Percentiles rank a stretch among this genome's conserved stretches.
Evolutionary conservation across 2,329 filamentous ascomycete genomes (phyloP).

Genomic region (Sporothrix humicola): DNA sequence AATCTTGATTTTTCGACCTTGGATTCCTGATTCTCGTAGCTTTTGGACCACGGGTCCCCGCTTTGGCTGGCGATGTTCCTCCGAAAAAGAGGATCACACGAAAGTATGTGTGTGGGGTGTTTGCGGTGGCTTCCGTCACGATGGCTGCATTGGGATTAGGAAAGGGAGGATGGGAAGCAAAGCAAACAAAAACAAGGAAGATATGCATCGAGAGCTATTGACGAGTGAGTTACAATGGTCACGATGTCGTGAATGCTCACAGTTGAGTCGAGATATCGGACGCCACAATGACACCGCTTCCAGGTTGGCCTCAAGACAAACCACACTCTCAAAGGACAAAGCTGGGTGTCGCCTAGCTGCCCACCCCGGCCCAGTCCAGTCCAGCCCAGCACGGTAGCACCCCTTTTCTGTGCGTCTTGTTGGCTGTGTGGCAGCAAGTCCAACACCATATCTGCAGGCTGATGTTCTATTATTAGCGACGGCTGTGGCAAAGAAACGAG

Average conservation of each 20-base stretch:
- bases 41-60: not conserved
- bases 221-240: not conserved
- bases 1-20: not conserved
- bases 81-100: not conserved
- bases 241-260: not conserved
- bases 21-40: not conserved
- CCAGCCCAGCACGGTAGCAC: slow-evolving; percentile 7
- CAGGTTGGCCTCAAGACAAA: not conserved
- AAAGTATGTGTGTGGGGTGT: not conserved
- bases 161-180: not conserved
- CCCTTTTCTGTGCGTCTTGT: slow-evolving; percentile 18
- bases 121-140: not conserved
- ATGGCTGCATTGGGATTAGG: not conserved
- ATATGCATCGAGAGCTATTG: not conserved
- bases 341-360: slow-evolving; percentile 1
- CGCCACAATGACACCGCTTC: not conserved
- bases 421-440: not conserved
- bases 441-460: not conserved
- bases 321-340: not conserved
- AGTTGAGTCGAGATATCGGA: not conserved
- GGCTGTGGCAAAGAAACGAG: slow-evolving; percentile 28
- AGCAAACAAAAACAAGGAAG: not conserved
- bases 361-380: not conserved
- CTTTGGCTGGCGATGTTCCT: not conserved
- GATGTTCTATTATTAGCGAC: slow-evolving; percentile 31